A percentile compares a stretch with the other conserved stretches of the same genome.
These are phyloP conservation scores for Diversispora eburnea DNA, from an alignment of 192 early-diverging fungal genomes.

Conservation along the genomic window DNA sequence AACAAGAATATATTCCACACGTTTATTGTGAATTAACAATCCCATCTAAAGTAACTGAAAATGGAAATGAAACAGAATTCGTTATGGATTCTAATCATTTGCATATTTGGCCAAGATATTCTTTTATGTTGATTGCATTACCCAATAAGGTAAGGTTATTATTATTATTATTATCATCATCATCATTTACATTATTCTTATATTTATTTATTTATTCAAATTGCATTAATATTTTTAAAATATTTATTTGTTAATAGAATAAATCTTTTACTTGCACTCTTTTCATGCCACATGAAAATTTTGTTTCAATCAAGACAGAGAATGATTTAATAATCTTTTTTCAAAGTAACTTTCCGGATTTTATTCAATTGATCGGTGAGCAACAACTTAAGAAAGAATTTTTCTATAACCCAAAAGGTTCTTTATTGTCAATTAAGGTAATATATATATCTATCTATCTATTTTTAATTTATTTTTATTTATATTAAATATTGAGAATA, in stretches of 20 bases:
- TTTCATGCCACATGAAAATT: constrained; percentile 90
- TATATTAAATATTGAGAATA: too few species aligned
- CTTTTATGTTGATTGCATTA: constrained; percentile 97
- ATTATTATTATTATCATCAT: too few species aligned
- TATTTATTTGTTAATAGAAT: constrained; percentile 51
- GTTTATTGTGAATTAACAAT: constrained; percentile 92
- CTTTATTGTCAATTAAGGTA: constrained; percentile 80
- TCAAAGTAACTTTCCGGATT: constrained; percentile 69
- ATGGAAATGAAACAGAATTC: constrained; percentile 57
- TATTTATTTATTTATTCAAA: constrained; percentile 21
- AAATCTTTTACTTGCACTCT: constrained; percentile 93
- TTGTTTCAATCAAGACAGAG: constrained; percentile 65
- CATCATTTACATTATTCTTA: constrained; percentile 5
- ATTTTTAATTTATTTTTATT: not conserved
- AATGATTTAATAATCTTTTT: constrained; percentile 69
- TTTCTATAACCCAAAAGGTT: constrained; percentile 79
- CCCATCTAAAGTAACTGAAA: constrained; percentile 54
- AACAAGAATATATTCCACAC: constrained; percentile 87
- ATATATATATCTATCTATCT: not conserved
- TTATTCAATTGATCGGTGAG: constrained; percentile 73
- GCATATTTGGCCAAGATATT: constrained; percentile 96
- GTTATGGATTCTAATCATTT: constrained; percentile 87
- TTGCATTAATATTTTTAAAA: not conserved
- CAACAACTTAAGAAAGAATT: constrained; percentile 71
- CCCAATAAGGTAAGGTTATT: constrained; percentile 68